Base-by-base conservation (phyloP, 2,329 filamentous ascomycete species). In the Stagonosporopsis tanaceti region DNA sequence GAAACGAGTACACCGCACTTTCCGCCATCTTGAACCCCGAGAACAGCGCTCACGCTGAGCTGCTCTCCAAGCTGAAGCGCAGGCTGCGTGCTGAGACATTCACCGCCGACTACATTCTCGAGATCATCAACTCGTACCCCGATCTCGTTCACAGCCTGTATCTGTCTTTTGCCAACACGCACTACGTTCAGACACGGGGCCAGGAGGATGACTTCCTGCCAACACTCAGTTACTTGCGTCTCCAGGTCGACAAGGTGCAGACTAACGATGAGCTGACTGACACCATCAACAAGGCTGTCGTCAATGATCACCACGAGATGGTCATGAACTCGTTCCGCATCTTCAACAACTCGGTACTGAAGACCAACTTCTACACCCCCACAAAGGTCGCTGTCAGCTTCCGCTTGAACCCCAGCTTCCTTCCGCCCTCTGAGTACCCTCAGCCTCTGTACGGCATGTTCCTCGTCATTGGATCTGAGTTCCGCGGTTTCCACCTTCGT, bases 361-460 rank as follows among this genome's bases (percentile, higher is more conserved):
- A 98, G 86, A 99, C 95, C 68, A 99, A 99, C 82, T 90, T 90
- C 78, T 97, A 96, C 83, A 99, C 95, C 0, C 95, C 95, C 0
- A 99, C 95, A 63, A 99, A 99, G 84, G 94, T 99, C 37, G 95
- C 95, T 9, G 85, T 99, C 67, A 97, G 93, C 81, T 99, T 99
- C 87, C 91, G 95, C 52, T 82, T 99, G 60, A 90, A 97, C 73
- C 92, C 93, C 6, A 84, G 81, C 38, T 99, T 99, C 85, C 82
- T 99, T 35, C 95, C 95, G 4, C 85, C 89, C 60, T 88, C 93
- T 50, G 95, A 99, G 78, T 99, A 99, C 77, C 91, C 95, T 41
- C 92, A 94, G 76, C 92, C 89, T 6, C 84, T 99, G 8, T 99
- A 95, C 70, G 95, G 95, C 64, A 99, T 99, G 95, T 99, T 99